A percentile compares a stretch with the other conserved stretches of the same genome.
phyloP scores from a whole-genome alignment of 2,329 filamentous ascomycete genomes.

The Aspergillus neotritici region DNA sequence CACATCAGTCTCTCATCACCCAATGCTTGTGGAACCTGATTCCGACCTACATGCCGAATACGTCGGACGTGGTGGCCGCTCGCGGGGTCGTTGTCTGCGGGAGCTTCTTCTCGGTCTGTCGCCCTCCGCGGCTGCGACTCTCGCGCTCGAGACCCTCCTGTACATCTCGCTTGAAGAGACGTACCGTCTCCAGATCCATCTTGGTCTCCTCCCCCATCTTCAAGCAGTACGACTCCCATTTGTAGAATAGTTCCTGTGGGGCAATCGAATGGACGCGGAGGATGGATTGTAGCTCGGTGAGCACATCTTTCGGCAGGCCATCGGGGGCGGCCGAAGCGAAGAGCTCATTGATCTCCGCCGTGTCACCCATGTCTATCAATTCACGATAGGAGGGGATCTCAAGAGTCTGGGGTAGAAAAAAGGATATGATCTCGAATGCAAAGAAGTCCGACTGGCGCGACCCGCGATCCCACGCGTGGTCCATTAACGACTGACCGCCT shows the following conservation, averaged over 20 bases:
- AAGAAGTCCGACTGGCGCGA: too few relatives aligned
- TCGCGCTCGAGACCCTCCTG: conserved; percentile 78
- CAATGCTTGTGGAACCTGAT: neutral
- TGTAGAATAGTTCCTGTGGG: conserved; percentile 87
- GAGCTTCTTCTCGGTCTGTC: conserved; percentile 58
- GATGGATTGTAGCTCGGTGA: conserved; percentile 77
- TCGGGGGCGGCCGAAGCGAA: conserved; percentile 52
- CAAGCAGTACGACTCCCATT: conserved; percentile 97
- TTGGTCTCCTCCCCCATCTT: conserved; percentile 84
- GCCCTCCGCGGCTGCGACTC: conserved; percentile 57
- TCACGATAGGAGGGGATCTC: neutral
- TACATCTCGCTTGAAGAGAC: conserved; percentile 77
- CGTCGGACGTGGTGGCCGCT: conserved; percentile 56
- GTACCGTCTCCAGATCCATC: conserved; percentile 63
- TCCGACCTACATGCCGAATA: conserved; percentile 69
- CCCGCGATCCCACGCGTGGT: neutral
- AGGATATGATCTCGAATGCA: too few relatives aligned
- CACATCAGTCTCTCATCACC: neutral
- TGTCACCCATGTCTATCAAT: conserved; percentile 43
- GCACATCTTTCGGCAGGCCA: conserved; percentile 68
- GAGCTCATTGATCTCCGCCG: conserved; percentile 53
- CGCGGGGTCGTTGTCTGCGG: conserved; percentile 56
- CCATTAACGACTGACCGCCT: neutral
- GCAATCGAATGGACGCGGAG: conserved; percentile 75
- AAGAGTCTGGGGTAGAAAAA: too few relatives aligned